A percentile compares a stretch with the other conserved stretches of the same genome.
Conservation (phyloP, 2,329 filamentous ascomycete genomes). For the Venturia pyrina region DNA sequence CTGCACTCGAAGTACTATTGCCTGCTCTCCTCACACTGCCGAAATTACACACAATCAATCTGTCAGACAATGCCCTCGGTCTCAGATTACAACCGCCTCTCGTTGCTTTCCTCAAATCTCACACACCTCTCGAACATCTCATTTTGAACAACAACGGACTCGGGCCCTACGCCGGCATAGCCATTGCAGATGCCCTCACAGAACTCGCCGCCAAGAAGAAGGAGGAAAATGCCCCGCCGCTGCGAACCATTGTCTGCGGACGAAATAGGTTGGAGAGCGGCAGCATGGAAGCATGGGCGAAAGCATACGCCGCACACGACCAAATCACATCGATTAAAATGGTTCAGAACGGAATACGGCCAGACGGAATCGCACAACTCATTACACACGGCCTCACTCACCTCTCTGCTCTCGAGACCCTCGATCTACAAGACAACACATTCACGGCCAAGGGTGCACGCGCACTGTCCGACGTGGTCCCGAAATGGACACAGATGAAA, state of each 20-base stretch:
- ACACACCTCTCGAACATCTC: constrained; percentile 84
- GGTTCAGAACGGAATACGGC: constrained; percentile 95
- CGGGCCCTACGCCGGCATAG: constrained; percentile 78
- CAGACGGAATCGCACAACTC: constrained; percentile 79
- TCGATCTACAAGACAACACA: constrained; percentile 96
- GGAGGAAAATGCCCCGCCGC: constrained; percentile 64
- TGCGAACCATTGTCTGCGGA: constrained; percentile 96
- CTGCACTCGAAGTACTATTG: constrained; percentile 75
- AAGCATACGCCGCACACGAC: constrained; percentile 69
- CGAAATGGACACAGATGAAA: constrained; percentile 62
- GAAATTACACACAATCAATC: constrained; percentile 80
- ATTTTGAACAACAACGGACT: constrained; percentile 98
- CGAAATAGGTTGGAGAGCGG: constrained; percentile 93
- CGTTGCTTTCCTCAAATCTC: constrained; percentile 79
- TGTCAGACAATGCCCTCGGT: constrained; percentile 97
- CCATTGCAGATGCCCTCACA: constrained; percentile 79
- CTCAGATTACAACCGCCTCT: constrained; percentile 90
- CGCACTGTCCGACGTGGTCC: constrained; percentile 65
- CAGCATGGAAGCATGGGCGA: constrained; percentile 92
- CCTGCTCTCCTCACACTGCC: constrained; percentile 78
- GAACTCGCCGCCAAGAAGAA: constrained; percentile 77
- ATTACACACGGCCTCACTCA: constrained; percentile 68
- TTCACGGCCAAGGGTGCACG: constrained; percentile 75
- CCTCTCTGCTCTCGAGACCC: constrained; percentile 54
- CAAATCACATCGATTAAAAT: constrained; percentile 84